A percentile compares a stretch with the other conserved stretches of the same genome.
These are phyloP conservation scores for Thuidium tamariscinum DNA, from an alignment of 225 moss, liverwort and hornwort genomes.

Conservation along the genomic window DNA sequence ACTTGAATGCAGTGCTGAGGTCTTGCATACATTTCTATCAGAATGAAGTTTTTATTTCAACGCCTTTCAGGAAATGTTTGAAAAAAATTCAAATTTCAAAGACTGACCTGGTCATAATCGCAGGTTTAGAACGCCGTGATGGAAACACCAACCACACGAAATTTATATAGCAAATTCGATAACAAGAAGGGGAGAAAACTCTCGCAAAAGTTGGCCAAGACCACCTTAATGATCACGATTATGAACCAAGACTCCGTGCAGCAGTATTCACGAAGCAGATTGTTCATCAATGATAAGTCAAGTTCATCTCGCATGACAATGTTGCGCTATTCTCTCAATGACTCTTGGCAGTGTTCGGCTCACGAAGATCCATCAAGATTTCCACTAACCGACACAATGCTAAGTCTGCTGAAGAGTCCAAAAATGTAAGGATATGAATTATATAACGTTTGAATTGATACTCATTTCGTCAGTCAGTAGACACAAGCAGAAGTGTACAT, in stretches of 20 bases:
- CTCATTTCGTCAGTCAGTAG: background rate
- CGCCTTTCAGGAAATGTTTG: background rate
- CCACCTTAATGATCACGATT: background rate
- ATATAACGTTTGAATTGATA: background rate
- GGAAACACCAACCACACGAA: background rate
- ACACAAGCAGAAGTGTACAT: background rate
- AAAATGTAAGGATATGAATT: background rate
- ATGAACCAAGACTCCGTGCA: background rate
- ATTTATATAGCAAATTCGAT: background rate
- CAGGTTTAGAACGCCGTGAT: background rate
- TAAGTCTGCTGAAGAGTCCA: background rate
- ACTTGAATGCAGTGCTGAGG: background rate
- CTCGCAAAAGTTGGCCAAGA: background rate
- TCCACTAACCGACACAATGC: background rate
- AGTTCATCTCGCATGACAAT: background rate
- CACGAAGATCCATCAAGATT: background rate
- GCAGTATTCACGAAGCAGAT: background rate
- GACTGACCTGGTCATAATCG: background rate
- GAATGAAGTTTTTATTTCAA: background rate
- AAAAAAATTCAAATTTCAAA: background rate
- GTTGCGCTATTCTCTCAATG: background rate
- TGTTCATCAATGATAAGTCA: background rate
- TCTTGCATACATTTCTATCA: background rate
- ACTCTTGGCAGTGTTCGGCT: background rate
- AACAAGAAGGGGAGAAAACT: background rate